Conservation (phyloP, 1,284 basidiomycete species). For the Trichosporon sp. region DNA sequence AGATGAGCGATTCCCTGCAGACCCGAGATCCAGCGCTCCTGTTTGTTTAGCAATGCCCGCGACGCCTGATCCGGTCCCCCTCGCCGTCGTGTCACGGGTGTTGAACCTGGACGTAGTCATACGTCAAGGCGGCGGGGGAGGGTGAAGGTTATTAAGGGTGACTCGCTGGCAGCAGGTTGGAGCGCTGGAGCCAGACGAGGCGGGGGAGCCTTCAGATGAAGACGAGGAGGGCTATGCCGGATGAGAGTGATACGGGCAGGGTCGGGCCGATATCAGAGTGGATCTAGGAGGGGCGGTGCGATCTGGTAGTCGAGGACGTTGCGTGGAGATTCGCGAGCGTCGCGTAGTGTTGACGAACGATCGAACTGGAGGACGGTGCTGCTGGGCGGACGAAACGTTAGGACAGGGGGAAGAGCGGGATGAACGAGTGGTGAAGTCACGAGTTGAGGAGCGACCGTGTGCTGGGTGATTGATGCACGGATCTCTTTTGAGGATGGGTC, state of each 20-base stretch:
- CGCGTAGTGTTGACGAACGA: background rate
- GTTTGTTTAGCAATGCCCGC: slow-evolving; percentile 23
- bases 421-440: background rate
- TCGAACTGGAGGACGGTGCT: background rate
- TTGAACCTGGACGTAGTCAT: slow-evolving; percentile 8
- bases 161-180: slow-evolving; percentile 8
- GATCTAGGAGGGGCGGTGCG: background rate
- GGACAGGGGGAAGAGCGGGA: background rate
- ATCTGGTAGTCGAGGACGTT: background rate
- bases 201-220: background rate
- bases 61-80: slow-evolving; percentile 5
- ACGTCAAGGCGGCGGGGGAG: slow-evolving; percentile 11
- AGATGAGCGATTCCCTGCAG: background rate
- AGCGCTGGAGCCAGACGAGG: slow-evolving; percentile 8
- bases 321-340: background rate
- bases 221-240: background rate
- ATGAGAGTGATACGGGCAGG: background rate
- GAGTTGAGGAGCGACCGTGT: background rate
- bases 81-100: slow-evolving; percentile 20
- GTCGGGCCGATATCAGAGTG: background rate
- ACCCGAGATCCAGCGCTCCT: slow-evolving; percentile 17
- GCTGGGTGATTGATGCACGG: slow-evolving; percentile 1
- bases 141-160: background rate
- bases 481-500: background rate
- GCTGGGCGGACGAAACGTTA: background rate